These are phyloP conservation scores for Ogataea allantospora DNA, from an alignment of 805 yeast genomes.

Conservation along the genomic window DNA sequence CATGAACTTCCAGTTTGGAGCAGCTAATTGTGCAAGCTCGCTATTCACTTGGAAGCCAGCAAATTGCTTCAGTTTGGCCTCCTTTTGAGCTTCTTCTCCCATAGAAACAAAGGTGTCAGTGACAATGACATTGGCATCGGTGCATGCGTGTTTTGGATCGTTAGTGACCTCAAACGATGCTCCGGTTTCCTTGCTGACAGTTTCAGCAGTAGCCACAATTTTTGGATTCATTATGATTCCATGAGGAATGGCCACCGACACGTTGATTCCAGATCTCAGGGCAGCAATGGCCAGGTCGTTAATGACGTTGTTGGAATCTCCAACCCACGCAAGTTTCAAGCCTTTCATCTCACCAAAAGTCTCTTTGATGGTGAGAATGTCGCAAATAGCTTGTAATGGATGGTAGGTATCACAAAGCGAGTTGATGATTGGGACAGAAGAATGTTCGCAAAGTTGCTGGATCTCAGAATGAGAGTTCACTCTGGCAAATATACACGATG, in stretches of 20 bases:
- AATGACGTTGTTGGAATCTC: slow-evolving; percentile 94
- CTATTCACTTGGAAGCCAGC: slow-evolving; percentile 80
- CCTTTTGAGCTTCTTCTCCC: slow-evolving; percentile 91
- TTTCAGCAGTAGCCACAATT: slow-evolving; percentile 53
- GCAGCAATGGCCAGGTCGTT: slow-evolving; percentile 91
- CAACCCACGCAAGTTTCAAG: slow-evolving; percentile 89
- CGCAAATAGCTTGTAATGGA: slow-evolving; percentile 95
- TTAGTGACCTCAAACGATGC: slow-evolving; percentile 58
- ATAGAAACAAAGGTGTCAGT: slow-evolving; percentile 97
- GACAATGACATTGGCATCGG: slow-evolving; percentile 75
- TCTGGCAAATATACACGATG: slow-evolving; percentile 95
- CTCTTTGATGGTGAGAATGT: slow-evolving; percentile 82
- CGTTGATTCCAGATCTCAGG: slow-evolving; percentile 77
- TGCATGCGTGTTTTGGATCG: slow-evolving; percentile 73
- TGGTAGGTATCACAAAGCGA: slow-evolving; percentile 91
- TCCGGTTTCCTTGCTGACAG: slow-evolving; percentile 50
- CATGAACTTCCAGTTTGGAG: slow-evolving; percentile 85
- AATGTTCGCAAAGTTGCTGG: slow-evolving; percentile 69
- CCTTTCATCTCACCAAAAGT: slow-evolving; percentile 55
- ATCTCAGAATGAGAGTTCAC: slow-evolving; percentile 85
- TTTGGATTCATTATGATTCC: slow-evolving; percentile 60
- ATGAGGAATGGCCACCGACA: slow-evolving; percentile 81
- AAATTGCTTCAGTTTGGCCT: slow-evolving; percentile 72
- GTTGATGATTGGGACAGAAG: slow-evolving; percentile 88
- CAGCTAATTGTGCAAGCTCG: slow-evolving; percentile 62